These are phyloP conservation scores for Trichoderma sp. DNA, from an alignment of 2,329 filamentous ascomycete species.

Conservation along the genomic window DNA sequence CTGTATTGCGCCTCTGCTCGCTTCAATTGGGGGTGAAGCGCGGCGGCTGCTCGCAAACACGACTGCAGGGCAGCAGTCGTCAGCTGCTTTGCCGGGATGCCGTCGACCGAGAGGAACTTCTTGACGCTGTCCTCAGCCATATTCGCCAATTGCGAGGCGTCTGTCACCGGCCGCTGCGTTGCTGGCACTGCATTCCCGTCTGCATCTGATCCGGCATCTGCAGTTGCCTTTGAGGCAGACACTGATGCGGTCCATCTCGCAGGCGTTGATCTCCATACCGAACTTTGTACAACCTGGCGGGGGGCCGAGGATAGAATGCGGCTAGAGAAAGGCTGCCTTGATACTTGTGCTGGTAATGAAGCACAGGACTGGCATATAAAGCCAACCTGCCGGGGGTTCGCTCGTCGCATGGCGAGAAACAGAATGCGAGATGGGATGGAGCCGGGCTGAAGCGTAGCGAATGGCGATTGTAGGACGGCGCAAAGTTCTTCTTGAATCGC, in stretches of 20 bases:
- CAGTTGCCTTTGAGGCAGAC: constrained; percentile 6
- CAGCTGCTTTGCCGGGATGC: constrained; percentile 48
- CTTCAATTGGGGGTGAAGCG: constrained; percentile 45
- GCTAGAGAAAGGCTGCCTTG: constrained; percentile 32
- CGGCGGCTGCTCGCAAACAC: constrained; percentile 48
- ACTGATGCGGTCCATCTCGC: constrained; percentile 35
- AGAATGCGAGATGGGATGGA: not conserved
- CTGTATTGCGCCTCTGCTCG: constrained; percentile 43
- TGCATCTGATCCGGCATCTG: constrained; percentile 4
- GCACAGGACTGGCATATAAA: constrained; percentile 50
- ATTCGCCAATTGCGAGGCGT: constrained; percentile 44
- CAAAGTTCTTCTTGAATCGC: not conserved
- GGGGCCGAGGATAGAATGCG: constrained; percentile 30
- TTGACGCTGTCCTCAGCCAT: constrained; percentile 47
- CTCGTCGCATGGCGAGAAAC: constrained; percentile 43
- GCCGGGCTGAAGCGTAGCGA: not conserved
- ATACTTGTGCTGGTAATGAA: constrained; percentile 35
- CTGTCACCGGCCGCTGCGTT: constrained; percentile 35
- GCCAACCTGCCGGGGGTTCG: constrained; percentile 36
- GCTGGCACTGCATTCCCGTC: constrained; percentile 24
- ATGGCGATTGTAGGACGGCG: not conserved
- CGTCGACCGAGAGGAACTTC: constrained; percentile 47
- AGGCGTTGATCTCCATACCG: constrained; percentile 24
- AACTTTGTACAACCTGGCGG: constrained; percentile 21
- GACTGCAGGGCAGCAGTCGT: constrained; percentile 48